These are phyloP conservation scores for Mucor sp. DNA, from an alignment of 371 early-diverging fungal species.

Conservation along the genomic window DNA sequence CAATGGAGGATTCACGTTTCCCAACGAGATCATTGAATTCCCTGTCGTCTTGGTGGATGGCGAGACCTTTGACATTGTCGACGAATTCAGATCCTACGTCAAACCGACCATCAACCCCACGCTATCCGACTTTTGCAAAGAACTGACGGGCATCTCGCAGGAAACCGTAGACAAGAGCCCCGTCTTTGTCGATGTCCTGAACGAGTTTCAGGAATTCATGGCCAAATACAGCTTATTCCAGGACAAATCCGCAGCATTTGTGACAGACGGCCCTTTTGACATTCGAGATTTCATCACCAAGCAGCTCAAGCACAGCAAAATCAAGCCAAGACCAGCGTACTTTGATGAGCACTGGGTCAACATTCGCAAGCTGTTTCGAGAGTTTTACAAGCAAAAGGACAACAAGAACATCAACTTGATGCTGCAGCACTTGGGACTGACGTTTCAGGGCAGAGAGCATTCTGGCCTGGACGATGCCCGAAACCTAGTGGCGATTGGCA, in stretches of 20 bases:
- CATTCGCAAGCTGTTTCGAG: conserved; percentile 51
- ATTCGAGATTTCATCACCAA: conserved; percentile 79
- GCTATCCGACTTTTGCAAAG: conserved; percentile 71
- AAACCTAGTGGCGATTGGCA: conserved; percentile 66
- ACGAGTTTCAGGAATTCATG: conserved; percentile 47
- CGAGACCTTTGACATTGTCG: conserved; percentile 58
- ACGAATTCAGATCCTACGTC: conserved; percentile 75
- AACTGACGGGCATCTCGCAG: conserved; percentile 74
- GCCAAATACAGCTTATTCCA: conserved; percentile 56
- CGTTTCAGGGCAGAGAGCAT: conserved; percentile 76
- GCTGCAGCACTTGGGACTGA: conserved; percentile 58
- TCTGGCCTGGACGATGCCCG: conserved; percentile 81
- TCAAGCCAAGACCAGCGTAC: conserved; percentile 49
- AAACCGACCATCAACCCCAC: conserved; percentile 67
- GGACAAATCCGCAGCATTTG: conserved; percentile 40
- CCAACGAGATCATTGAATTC: conserved; percentile 87
- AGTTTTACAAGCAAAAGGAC: conserved; percentile 47
- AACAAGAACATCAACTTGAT: conserved; percentile 63
- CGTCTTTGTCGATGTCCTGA: conserved; percentile 40
- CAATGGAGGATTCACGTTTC: conserved; percentile 54
- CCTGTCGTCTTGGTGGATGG: conserved; percentile 75
- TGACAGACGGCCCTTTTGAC: conserved; percentile 82
- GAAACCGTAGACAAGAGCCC: conserved; percentile 64
- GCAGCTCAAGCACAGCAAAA: conserved; percentile 54
- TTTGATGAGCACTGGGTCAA: conserved; percentile 67